Evolutionary conservation across 345 rosid genomes (phyloP).

Genomic region (Hirschfeldia incana): DNA sequence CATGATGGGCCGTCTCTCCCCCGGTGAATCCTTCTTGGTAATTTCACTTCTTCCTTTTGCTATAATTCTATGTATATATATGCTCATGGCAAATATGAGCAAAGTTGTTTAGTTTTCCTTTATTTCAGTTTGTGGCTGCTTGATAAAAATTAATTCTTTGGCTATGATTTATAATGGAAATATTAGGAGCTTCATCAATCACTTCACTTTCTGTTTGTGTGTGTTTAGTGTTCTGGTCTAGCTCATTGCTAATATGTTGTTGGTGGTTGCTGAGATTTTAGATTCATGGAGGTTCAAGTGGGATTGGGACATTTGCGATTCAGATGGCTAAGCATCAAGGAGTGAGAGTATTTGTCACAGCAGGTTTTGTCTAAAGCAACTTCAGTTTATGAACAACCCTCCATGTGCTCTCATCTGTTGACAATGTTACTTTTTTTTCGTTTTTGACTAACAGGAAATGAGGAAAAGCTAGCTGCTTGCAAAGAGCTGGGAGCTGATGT

Average conservation of each 20-base stretch:
- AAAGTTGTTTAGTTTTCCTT: not conserved
- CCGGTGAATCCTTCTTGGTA: conserved; percentile 80
- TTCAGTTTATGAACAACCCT: not conserved
- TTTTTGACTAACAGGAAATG: conserved; percentile 49
- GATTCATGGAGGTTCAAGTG: conserved; percentile 98
- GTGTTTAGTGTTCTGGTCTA: not conserved
- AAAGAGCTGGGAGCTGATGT: conserved; percentile 90
- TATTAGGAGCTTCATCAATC: not conserved
- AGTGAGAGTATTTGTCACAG: conserved; percentile 72
- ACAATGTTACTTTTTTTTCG: not conserved
- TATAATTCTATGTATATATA: not conserved
- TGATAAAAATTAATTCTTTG: not conserved
- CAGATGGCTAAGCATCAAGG: conserved; percentile 79
- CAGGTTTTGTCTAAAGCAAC: conserved; percentile 53
- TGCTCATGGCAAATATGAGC: not conserved
- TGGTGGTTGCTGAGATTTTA: conserved; percentile 32
- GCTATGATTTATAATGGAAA: not conserved
- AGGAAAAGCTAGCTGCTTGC: conserved; percentile 77
- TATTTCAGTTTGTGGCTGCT: not conserved
- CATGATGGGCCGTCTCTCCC: conserved; percentile 64
- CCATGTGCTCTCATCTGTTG: not conserved
- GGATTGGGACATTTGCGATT: conserved; percentile 87
- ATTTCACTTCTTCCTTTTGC: not conserved
- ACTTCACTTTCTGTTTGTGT: not conserved
- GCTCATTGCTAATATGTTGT: not conserved